Conservation (phyloP, 176 grass and related monocot species). For the Bolboschoenus planiculmis region DNA sequence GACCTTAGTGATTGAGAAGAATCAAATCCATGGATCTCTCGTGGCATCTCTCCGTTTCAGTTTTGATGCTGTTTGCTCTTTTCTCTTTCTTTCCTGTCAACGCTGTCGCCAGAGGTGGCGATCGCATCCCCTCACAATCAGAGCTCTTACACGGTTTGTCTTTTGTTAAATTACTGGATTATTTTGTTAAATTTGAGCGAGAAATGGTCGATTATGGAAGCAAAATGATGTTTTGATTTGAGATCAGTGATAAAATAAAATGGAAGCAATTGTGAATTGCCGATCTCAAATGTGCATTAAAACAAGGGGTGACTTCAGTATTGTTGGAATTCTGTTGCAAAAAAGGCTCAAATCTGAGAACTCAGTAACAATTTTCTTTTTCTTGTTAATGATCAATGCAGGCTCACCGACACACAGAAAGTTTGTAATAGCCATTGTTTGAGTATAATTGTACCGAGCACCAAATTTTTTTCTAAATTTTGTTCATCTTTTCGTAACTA, state of each 20-base stretch:
- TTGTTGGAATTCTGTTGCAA: background rate
- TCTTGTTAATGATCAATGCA: background rate
- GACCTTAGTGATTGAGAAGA: background rate
- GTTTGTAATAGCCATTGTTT: background rate
- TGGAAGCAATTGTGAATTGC: background rate
- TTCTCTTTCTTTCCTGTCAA: background rate
- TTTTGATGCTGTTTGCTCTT: background rate
- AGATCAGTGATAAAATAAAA: background rate
- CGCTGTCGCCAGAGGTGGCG: conserved; percentile 16
- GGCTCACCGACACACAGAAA: background rate
- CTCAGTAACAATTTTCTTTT: background rate
- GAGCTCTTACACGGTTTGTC: background rate
- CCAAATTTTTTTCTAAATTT: background rate
- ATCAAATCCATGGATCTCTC: background rate
- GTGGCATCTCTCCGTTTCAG: background rate
- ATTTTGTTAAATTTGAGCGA: background rate
- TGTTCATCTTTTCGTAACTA: background rate
- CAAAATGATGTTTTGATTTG: background rate
- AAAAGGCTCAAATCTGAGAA: background rate
- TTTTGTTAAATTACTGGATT: background rate
- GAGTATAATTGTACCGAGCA: background rate
- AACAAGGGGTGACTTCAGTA: background rate
- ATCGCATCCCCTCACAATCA: background rate
- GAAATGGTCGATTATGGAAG: background rate
- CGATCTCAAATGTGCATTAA: background rate